These are phyloP conservation scores for Ocimum tenuiflorum DNA, from an alignment of 257 asterid genomes.

Conservation along the genomic window DNA sequence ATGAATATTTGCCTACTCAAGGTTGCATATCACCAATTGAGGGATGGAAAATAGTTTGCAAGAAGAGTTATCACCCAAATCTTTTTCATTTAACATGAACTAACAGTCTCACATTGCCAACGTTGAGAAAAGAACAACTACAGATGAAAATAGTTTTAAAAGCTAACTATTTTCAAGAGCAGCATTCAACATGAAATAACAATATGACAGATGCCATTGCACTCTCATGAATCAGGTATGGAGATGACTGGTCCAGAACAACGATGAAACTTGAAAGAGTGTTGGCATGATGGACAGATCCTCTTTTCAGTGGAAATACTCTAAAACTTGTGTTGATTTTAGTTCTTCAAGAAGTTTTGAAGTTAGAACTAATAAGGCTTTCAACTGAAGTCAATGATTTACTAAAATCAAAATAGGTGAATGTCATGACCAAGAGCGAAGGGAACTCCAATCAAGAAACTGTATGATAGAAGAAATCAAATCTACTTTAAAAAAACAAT, in stretches of 20 bases:
- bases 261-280: no score
- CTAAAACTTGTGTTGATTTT: no score
- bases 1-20: neutral
- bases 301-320: no score
- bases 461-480: neutral
- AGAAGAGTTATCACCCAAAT: neutral
- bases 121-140: neutral
- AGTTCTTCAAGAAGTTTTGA: neutral
- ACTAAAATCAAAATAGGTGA: neutral
- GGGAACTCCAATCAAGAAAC: neutral
- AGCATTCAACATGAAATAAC: neutral
- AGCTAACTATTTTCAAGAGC: neutral
- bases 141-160: neutral
- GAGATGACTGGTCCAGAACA: no score
- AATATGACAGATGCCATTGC: no score
- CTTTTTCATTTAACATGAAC: neutral
- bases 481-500: no score
- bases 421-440: neutral
- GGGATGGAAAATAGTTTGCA: neutral
- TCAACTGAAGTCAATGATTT: neutral
- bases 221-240: no score
- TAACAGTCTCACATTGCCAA: neutral
- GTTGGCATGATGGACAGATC: no score
- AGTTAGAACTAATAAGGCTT: neutral
- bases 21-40: constrained; percentile 1